phyloP scores from a whole-genome alignment of 306 rosid species.

The Glycine latifolia region DNA sequence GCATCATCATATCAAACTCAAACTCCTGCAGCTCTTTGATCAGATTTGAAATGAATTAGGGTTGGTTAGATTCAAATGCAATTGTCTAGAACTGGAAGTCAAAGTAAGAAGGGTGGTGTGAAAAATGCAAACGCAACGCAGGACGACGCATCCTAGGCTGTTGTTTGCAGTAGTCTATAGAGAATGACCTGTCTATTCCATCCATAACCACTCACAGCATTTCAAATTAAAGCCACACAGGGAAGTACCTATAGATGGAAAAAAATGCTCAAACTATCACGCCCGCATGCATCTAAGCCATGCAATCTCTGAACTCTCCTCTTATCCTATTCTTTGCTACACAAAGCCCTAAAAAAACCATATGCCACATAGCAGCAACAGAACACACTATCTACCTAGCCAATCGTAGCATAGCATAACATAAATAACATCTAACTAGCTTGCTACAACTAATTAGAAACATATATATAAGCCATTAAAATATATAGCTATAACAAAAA shows the following conservation, averaged over 20 bases:
- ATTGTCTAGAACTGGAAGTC: neutral
- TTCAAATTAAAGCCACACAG: conserved; percentile 45
- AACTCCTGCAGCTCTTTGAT: neutral
- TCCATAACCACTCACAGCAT: conserved; percentile 40
- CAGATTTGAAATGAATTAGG: conserved; percentile 38
- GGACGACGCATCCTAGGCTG: conserved; percentile 38
- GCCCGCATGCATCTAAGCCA: conserved; percentile 32
- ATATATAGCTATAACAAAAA: too few relatives aligned
- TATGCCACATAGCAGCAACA: conserved; percentile 4
- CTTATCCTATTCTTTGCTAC: conserved; percentile 44
- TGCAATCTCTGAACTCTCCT: conserved; percentile 49
- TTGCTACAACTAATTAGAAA: neutral
- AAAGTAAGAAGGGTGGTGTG: conserved; percentile 3
- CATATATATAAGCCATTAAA: neutral
- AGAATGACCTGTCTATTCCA: conserved; percentile 52
- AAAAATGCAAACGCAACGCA: neutral
- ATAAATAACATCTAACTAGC: conserved; percentile 22
- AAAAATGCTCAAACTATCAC: conserved; percentile 47
- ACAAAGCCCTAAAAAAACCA: conserved; percentile 32
- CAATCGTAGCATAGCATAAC: too few relatives aligned
- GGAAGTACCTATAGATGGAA: conserved; percentile 47
- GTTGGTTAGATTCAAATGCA: neutral
- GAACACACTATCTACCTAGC: conserved; percentile 28
- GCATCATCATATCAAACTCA: neutral
- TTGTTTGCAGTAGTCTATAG: conserved; percentile 39